Conservation (phyloP, 805 yeast species). For the Hanseniaspora occidentalis region DNA sequence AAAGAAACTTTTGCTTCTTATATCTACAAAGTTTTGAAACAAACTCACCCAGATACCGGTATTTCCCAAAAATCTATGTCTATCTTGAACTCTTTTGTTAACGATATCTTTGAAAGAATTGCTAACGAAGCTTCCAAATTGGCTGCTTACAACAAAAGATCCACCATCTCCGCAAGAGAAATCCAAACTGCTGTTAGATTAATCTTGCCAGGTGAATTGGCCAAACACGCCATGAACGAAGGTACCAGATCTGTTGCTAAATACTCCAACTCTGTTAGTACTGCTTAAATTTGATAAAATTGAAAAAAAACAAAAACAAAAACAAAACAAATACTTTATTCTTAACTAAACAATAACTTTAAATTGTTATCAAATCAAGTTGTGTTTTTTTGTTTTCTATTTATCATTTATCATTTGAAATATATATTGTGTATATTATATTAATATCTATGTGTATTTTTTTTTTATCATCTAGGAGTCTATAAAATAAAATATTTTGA, state of each 20-base stretch:
- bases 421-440: too few relatives aligned
- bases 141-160: conserved; percentile 97
- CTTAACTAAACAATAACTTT: too few relatives aligned
- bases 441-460: too few relatives aligned
- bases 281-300: conserved; percentile 22
- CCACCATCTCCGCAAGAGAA: conserved; percentile 96
- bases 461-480: too few relatives aligned
- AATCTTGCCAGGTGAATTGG: conserved; percentile 96
- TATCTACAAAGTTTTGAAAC: conserved; percentile 96
- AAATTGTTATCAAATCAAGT: too few relatives aligned
- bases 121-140: conserved; percentile 96
- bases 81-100: conserved; percentile 95
- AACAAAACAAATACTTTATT: not conserved
- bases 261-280: conserved; percentile 58
- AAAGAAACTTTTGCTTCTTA: conserved; percentile 97
- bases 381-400: too few relatives aligned
- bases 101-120: conserved; percentile 96
- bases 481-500: too few relatives aligned
- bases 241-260: conserved; percentile 98
- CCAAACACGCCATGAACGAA: conserved; percentile 97
- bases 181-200: conserved; percentile 97
- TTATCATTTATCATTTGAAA: too few relatives aligned
- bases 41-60: conserved; percentile 99
- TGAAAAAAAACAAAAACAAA: conserved; percentile 4
- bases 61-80: conserved; percentile 98